Evolutionary conservation across 768 basidiomycete genomes (phyloP).

Genomic region (Serendipita vermifera): DNA sequence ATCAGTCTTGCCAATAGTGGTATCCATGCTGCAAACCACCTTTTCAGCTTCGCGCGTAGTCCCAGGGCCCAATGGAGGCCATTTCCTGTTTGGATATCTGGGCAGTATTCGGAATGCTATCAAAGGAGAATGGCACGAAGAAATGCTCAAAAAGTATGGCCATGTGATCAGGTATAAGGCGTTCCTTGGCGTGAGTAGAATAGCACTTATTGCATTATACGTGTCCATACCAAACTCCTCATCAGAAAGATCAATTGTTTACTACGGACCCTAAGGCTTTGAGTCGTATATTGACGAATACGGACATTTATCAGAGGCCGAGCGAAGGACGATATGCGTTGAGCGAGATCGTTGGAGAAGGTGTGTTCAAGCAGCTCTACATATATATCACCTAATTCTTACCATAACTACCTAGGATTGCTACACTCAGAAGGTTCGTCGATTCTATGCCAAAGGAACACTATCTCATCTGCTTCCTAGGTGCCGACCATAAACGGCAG

Average conservation of each 20-base stretch:
- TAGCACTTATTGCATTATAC: background rate
- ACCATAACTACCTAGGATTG: background rate
- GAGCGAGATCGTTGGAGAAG: background rate
- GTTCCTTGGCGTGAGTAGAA: background rate
- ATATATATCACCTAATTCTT: background rate
- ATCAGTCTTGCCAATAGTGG: too few species aligned
- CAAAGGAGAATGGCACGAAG: background rate
- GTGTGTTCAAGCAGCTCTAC: too few species aligned
- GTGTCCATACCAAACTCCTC: background rate
- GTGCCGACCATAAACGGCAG: constrained; percentile 2
- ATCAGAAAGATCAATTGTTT: constrained; percentile 19
- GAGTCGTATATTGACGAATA: constrained; percentile 41
- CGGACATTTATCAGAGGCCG: constrained; percentile 51
- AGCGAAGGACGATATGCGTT: constrained; percentile 17
- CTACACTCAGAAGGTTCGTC: constrained; percentile 4
- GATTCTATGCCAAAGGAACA: background rate
- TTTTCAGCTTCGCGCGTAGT: background rate
- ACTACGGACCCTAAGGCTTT: constrained; percentile 49
- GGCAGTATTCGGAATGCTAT: background rate
- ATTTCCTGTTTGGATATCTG: background rate
- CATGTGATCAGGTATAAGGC: background rate
- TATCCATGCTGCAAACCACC: background rate
- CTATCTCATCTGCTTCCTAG: background rate
- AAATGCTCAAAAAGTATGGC: background rate
- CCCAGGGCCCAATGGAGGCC: background rate